Evolutionary conservation across 257 asterid genomes (phyloP).

Genomic region (Fraxinus excelsior): DNA sequence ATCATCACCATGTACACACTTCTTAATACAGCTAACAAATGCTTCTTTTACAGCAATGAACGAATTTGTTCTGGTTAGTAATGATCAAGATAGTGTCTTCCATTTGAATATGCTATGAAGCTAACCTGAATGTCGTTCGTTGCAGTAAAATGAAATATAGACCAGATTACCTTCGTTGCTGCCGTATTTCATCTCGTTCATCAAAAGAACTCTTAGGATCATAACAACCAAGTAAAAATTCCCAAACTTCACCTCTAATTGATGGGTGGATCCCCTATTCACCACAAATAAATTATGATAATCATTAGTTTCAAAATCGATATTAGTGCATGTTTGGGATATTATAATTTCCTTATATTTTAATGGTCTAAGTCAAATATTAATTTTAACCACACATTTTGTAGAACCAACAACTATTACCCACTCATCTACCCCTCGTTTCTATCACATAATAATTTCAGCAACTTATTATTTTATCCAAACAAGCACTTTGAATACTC

Average conservation of each 20-base stretch:
- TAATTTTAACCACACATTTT: too few relatives aligned
- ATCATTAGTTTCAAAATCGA: conserved; percentile 27
- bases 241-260: conserved; percentile 99
- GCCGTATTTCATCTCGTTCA: conserved; percentile 75
- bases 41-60: conserved; percentile 15
- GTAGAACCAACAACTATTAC: too few relatives aligned
- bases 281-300: conserved; percentile 20
- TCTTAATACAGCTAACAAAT: background rate
- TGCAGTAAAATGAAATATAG: conserved; percentile 4
- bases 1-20: conserved; percentile 2
- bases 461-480: too few relatives aligned
- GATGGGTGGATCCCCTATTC: conserved; percentile 95
- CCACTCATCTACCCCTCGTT: too few relatives aligned
- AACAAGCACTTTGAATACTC: background rate
- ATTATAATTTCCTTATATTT: too few relatives aligned
- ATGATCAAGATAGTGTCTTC: background rate
- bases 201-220: conserved; percentile 85
- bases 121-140: background rate
- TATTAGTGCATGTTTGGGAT: background rate
- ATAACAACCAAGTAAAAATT: conserved; percentile 87
- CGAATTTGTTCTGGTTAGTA: background rate
- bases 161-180: conserved; percentile 62
- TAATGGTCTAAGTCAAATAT: too few relatives aligned
- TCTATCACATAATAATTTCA: too few relatives aligned
- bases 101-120: conserved; percentile 14